Conservation (phyloP, 2,329 filamentous ascomycete species). For the Colletotrichum tabaci region DNA sequence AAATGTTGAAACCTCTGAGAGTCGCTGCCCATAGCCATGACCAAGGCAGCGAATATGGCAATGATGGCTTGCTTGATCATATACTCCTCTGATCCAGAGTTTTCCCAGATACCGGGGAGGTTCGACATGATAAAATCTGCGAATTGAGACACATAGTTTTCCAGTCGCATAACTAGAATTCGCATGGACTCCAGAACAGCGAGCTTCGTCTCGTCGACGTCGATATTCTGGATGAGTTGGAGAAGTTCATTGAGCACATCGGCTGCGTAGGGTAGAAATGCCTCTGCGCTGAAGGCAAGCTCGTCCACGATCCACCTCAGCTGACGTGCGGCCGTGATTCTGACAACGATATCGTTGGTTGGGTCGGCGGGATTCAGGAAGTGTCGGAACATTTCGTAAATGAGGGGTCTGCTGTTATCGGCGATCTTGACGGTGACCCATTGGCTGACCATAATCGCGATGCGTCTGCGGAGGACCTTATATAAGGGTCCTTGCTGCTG, state of each 20-base stretch:
- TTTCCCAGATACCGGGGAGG: constrained; percentile 87
- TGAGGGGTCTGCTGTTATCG: constrained; percentile 76
- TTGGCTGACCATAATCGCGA: constrained; percentile 89
- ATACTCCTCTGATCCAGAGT: constrained; percentile 84
- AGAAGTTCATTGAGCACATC: constrained; percentile 82
- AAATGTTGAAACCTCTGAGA: constrained; percentile 84
- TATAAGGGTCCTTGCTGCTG: constrained; percentile 75
- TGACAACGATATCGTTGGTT: constrained; percentile 91
- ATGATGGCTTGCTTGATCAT: constrained; percentile 96
- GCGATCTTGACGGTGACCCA: constrained; percentile 88
- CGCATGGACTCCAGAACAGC: constrained; percentile 90
- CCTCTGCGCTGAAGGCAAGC: constrained; percentile 81
- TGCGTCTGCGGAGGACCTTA: constrained; percentile 88
- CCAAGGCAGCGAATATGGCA: constrained; percentile 85
- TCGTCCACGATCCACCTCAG: constrained; percentile 87
- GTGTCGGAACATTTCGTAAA: constrained; percentile 92
- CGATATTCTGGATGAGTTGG: constrained; percentile 83
- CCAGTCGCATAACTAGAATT: constrained; percentile 84
- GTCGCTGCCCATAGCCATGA: constrained; percentile 85
- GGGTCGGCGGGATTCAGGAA: constrained; percentile 83
- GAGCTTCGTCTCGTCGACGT: constrained; percentile 90
- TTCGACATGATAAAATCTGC: constrained; percentile 87
- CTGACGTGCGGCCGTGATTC: constrained; percentile 90
- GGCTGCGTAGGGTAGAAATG: constrained; percentile 84
- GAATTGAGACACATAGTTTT: constrained; percentile 76